Base-by-base conservation (phyloP, 139 green algal species). In the Chlorella sp. region DNA sequence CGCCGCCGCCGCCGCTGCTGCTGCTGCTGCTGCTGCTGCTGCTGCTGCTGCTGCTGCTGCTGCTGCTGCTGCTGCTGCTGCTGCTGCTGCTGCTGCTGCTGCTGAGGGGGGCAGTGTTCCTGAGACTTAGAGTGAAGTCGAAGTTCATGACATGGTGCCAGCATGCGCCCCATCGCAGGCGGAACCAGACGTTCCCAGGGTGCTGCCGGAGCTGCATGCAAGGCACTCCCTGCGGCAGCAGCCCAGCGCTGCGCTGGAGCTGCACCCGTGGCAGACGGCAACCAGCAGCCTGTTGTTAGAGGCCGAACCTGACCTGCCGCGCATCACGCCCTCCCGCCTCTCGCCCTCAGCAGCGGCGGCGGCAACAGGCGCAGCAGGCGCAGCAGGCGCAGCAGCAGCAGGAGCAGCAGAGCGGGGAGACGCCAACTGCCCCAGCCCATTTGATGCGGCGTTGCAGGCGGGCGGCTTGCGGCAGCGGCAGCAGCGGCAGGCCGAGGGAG, bases 181-280 rank as follows among this genome's bases (percentile, higher is more conserved):
- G 8, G 85, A 89, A 48, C 79, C 79, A 32, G 85, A 89, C 48
- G 26, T 89, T 4, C 85, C 85, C 17, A 32, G 60, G 28, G 8
- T 86, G 34, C 5, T 34, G 60, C 28, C 60, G 4, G 28, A 38
- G 24, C 26, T 36, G 4, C 60, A n/a, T 1, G 28, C 60, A 4
- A 11, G 30, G 60, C 60, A 20, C 28, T n/a, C 60, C 60, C 40
- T 36, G 4, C 70, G 38, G 38, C 70, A 75, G 36, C 9, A 7
- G 8, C 46, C 28, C 28, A 60, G 72, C 72, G 24, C 51, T 56
- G 70, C 19, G 8, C 67, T 30, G 67, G 32, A 73, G 67, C 67
- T 43, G 67, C 67, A 46, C 14, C 67, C 22, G 51, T 24, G 9
- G 51, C 13, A 60, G 14, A 60, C 11, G 13, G 51, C 51, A 11